A percentile compares a stretch with the other conserved stretches of the same genome.
Evolutionary conservation across 2,329 filamentous ascomycete genomes (phyloP).

Genomic region (Fusarium algeriense): DNA sequence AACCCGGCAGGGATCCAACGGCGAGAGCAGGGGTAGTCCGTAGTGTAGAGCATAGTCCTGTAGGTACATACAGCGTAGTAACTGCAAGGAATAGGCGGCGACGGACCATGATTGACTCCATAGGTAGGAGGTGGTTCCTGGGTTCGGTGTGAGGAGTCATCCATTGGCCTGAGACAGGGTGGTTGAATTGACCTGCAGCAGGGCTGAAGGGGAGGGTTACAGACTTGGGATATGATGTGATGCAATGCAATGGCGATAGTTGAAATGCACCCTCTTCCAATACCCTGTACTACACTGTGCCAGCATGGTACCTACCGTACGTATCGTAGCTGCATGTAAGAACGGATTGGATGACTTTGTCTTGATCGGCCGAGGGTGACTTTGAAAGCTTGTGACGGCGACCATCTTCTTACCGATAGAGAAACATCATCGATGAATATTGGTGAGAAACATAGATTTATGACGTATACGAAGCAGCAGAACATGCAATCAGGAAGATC

Average conservation of each 20-base stretch:
- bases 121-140: conserved; percentile 36
- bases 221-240: conserved; percentile 22
- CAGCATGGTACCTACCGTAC: neutral
- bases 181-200: conserved; percentile 46
- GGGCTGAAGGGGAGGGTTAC: conserved; percentile 45
- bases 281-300: conserved; percentile 1
- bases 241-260: conserved; percentile 27
- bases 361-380: conserved; percentile 20
- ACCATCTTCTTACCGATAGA: conserved; percentile 11
- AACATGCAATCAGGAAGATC: conserved; percentile 2
- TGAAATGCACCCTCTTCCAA: conserved; percentile 18
- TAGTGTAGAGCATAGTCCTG: conserved; percentile 3
- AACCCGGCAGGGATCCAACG: conserved; percentile 25
- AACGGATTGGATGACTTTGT: conserved; percentile 2
- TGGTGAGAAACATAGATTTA: neutral
- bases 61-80: conserved; percentile 9
- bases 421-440: conserved; percentile 6
- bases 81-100: conserved; percentile 15
- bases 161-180: conserved; percentile 42
- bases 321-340: conserved; percentile 18
- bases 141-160: conserved; percentile 48
- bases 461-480: conserved; percentile 1
- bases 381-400: conserved; percentile 21
- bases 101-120: conserved; percentile 6
- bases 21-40: conserved; percentile 3